These are phyloP conservation scores for Drosera spatulata DNA, from an alignment of 179 eudicot genomes.

Conservation along the genomic window DNA sequence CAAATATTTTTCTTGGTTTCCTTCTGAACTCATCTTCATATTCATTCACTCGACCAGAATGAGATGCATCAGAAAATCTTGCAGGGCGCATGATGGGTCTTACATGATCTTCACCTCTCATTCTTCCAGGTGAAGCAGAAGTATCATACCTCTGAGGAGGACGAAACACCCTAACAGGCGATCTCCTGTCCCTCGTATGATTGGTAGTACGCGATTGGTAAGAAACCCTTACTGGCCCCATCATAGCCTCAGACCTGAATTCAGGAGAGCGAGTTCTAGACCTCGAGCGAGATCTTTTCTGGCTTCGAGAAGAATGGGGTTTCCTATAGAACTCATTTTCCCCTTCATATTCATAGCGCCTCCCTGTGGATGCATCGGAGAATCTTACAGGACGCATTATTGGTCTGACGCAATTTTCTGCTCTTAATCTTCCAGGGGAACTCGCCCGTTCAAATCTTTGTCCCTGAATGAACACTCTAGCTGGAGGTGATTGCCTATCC, in stretches of 20 bases:
- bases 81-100: conserved; percentile 22
- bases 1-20: conserved; percentile 26
- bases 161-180: conserved; percentile 34
- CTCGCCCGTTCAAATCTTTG: conserved; percentile 14
- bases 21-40: conserved; percentile 17
- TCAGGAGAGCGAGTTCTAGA: conserved; percentile 32
- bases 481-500: conserved; percentile 17
- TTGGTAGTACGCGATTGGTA: conserved; percentile 18
- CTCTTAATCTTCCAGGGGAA: conserved; percentile 15
- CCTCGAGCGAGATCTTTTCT: conserved; percentile 31
- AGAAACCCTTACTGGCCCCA: conserved; percentile 33
- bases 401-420: conserved; percentile 15
- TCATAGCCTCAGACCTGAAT: conserved; percentile 39
- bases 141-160: not conserved
- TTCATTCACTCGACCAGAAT: no score
- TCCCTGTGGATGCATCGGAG: no score
- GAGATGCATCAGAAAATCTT: no score
- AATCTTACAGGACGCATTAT: conserved; percentile 16
- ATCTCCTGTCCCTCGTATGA: conserved; percentile 25
- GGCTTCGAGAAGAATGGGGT: conserved; percentile 14
- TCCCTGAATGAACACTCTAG: conserved; percentile 10
- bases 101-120: conserved; percentile 25
- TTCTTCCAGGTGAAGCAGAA: conserved; percentile 12
- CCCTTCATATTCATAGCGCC: conserved; percentile 1
- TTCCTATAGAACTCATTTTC: conserved; percentile 11